Percentiles rank a stretch among this genome's conserved stretches.
phyloP scores from a whole-genome alignment of 164 flowering plant genomes.

The Aristolochia contorta region DNA sequence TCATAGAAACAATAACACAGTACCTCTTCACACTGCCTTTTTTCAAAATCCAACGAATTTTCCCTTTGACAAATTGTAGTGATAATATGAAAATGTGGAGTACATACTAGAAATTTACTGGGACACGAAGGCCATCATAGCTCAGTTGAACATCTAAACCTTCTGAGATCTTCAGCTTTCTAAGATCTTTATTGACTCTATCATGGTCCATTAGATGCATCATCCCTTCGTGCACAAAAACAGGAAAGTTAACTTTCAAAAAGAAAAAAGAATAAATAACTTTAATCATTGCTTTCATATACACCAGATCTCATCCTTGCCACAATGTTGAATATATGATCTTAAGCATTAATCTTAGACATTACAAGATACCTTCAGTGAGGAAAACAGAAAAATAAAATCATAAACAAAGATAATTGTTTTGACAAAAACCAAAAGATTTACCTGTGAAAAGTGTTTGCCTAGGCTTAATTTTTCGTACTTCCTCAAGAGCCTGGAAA shows the following conservation, averaged over 20 bases:
- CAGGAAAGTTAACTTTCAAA: too few relatives aligned
- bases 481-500: slow-evolving; percentile 83
- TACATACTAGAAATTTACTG: slow-evolving; percentile 40
- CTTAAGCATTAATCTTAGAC: too few relatives aligned
- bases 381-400: not conserved
- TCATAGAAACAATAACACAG: too few relatives aligned
- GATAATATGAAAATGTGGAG: too few relatives aligned
- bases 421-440: not conserved
- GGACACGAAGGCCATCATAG: slow-evolving; percentile 82
- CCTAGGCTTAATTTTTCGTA: slow-evolving; percentile 73
- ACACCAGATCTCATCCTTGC: too few relatives aligned
- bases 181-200: slow-evolving; percentile 51
- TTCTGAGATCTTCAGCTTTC: slow-evolving; percentile 52
- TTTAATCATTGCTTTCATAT: too few relatives aligned
- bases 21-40: too few relatives aligned
- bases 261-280: too few relatives aligned
- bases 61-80: too few relatives aligned
- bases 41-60: too few relatives aligned
- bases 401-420: not conserved
- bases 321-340: too few relatives aligned
- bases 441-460: slow-evolving; percentile 87
- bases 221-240: slow-evolving; percentile 48
- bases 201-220: slow-evolving; percentile 99
- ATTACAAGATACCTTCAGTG: not conserved
- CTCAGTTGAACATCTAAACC: slow-evolving; percentile 82